Base-by-base conservation (phyloP, 1,284 basidiomycete species). In the Pseudozyma tsukubaensis region DNA sequence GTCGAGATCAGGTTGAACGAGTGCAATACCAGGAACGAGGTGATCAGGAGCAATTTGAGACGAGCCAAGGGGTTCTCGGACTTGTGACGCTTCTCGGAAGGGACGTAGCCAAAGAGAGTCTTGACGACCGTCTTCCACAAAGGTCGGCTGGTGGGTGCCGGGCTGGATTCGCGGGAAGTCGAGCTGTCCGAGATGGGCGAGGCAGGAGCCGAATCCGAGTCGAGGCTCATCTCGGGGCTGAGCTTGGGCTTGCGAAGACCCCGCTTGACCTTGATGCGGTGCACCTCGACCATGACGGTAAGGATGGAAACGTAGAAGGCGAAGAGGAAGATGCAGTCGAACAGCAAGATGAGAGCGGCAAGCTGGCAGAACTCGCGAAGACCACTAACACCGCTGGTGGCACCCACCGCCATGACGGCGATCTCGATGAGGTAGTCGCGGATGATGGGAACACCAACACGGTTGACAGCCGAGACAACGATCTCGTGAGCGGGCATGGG, bases 301-400 rank as follows among this genome's bases (percentile, higher is more conserved):
- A 99, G 87, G 64, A 98, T 90, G 3, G 93, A 91, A 1, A 92
- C 89, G 84, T 95, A 92, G 86, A 97, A 97, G 0, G 93, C 93
- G 85, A 92, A 92, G 71, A 97, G 89, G 85, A 94, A 89, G 52
- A 94, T 82, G 85, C 94, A 97, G 85, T 99, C 96, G 59, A 94
- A 89, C 11, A 89, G 88, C 57, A 99, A 88, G 57, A 94, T 89
- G 37, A 98, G 86, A 0, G 94, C 94, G 2, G 94, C 95, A 14
- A 99, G 89, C 35, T 94, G 92, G 85, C 96, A 99, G 80, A 98
- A 97, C 85, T 99, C 95, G 76, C 90, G 91, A 53, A 99, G 87
- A 7, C 97, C 97, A 35, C 91, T 91, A 35, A 98, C 93, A 55
- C 91, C 91, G 74, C 91, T 92, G 78, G 92, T 90, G 1, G 94